Percentiles rank a stretch among this genome's conserved stretches.
Evolutionary conservation across 179 eudicot genomes (phyloP).

Genomic region (Silene vulgaris): DNA sequence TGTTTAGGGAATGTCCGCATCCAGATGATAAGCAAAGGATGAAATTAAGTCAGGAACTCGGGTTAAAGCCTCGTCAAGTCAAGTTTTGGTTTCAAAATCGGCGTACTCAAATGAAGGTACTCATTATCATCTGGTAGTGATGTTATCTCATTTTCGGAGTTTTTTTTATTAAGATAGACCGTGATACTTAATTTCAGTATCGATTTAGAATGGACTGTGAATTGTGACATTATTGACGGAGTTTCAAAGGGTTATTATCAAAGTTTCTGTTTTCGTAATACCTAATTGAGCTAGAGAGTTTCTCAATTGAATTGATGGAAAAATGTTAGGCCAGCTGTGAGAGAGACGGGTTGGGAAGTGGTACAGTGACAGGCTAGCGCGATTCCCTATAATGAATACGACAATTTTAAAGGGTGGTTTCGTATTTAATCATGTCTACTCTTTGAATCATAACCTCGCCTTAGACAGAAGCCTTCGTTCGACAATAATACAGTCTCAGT

Average conservation of each 20-base stretch:
- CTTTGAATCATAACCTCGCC: not conserved
- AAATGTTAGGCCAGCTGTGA: slow-evolving; percentile 26
- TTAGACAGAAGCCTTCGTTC: not conserved
- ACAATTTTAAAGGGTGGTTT: slow-evolving; percentile 11
- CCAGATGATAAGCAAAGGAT: slow-evolving; percentile 93
- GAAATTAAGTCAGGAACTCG: slow-evolving; percentile 80
- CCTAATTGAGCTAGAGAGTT: slow-evolving; percentile 18
- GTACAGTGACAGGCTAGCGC: slow-evolving; percentile 27
- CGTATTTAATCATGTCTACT: slow-evolving; percentile 2
- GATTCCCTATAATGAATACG: slow-evolving; percentile 18
- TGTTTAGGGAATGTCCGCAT: slow-evolving; percentile 88
- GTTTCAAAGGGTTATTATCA: not conserved
- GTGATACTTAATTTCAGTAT: not conserved
- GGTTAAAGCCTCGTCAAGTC: slow-evolving; percentile 91
- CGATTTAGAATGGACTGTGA: not conserved
- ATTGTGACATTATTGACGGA: not conserved
- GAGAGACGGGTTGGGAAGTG: slow-evolving; percentile 15
- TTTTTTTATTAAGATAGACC: not conserved
- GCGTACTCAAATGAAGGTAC: slow-evolving; percentile 92
- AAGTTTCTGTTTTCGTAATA: slow-evolving; percentile 1
- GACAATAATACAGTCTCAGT: not conserved
- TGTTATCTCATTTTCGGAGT: not conserved
- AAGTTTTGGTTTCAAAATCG: slow-evolving; percentile 99
- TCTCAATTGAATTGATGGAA: slow-evolving; percentile 27
- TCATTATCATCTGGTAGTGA: not conserved